Evolutionary conservation across 2,329 filamentous ascomycete genomes (phyloP).

Genomic region (Rhytidhysteron rufulum): DNA sequence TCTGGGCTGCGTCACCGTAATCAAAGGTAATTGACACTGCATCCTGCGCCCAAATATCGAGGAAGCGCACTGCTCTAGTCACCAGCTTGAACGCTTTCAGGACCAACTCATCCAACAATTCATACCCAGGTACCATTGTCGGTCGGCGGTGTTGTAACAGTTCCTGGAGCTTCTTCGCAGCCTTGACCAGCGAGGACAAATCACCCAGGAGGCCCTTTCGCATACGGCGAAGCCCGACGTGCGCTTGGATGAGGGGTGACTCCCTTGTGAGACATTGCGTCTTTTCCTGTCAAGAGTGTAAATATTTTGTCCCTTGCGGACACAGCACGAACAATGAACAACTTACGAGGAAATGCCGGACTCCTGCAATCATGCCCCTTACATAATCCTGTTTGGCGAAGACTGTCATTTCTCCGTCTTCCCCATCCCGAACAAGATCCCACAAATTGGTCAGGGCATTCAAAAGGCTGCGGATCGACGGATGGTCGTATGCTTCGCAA

Average conservation of each 20-base stretch:
- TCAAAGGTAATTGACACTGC: conserved; percentile 49
- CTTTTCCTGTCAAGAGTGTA: conserved; percentile 60
- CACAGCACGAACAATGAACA: not conserved
- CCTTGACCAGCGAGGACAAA: conserved; percentile 83
- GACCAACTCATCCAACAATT: conserved; percentile 87
- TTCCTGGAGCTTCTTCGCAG: conserved; percentile 80
- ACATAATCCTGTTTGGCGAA: conserved; percentile 93
- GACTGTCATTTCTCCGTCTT: conserved; percentile 69
- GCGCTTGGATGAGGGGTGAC: conserved; percentile 67
- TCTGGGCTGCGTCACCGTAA: conserved; percentile 24
- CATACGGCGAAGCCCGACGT: conserved; percentile 71
- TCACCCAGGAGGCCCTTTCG: conserved; percentile 87
- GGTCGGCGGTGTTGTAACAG: conserved; percentile 47
- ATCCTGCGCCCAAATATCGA: conserved; percentile 72
- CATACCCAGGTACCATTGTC: conserved; percentile 56
- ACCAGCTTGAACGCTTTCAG: conserved; percentile 91
- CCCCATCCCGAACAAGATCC: conserved; percentile 79
- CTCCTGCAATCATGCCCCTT: conserved; percentile 88
- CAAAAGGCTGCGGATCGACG: conserved; percentile 78
- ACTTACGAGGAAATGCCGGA: conserved; percentile 82
- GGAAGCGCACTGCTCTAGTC: conserved; percentile 82
- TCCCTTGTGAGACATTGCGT: conserved; percentile 86
- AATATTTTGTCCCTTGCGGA: conserved; percentile 6
- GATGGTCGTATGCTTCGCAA: conserved; percentile 89
- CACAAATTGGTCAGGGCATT: conserved; percentile 87